Evolutionary conservation across 176 grass and related monocot genomes (phyloP).

Genomic region (Eleusine coracana): DNA sequence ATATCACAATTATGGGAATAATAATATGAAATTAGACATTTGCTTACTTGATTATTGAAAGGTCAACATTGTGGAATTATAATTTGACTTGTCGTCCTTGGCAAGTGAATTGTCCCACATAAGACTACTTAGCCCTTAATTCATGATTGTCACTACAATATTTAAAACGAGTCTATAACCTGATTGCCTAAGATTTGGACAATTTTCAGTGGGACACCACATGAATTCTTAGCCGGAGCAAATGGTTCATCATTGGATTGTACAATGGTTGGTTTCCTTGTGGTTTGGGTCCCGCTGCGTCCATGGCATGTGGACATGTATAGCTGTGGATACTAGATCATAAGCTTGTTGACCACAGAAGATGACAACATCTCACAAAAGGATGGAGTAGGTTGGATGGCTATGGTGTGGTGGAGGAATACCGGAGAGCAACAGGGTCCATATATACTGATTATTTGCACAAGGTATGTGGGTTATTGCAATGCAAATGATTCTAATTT

Average conservation of each 20-base stretch:
- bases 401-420: background rate
- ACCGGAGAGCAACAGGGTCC: background rate
- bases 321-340: constrained; percentile 10
- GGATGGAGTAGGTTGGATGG: background rate
- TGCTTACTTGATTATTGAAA: constrained; percentile 5
- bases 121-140: constrained; percentile 5
- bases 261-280: constrained; percentile 12
- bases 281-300: constrained; percentile 14
- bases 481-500: constrained; percentile 14
- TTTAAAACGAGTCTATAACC: background rate
- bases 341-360: constrained; percentile 28
- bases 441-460: background rate
- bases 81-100: background rate
- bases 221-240: constrained; percentile 36
- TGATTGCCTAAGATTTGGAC: constrained; percentile 44
- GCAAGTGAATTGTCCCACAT: background rate
- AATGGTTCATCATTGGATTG: constrained; percentile 30
- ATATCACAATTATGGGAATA: background rate
- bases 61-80: constrained; percentile 21
- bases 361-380: constrained; percentile 18
- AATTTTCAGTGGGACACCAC: constrained; percentile 27
- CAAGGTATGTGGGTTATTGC: background rate
- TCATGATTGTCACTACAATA: background rate
- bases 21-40: background rate
- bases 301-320: background rate